Conservation (phyloP, 768 basidiomycete genomes). For the Xanthoconium purpureum region DNA sequence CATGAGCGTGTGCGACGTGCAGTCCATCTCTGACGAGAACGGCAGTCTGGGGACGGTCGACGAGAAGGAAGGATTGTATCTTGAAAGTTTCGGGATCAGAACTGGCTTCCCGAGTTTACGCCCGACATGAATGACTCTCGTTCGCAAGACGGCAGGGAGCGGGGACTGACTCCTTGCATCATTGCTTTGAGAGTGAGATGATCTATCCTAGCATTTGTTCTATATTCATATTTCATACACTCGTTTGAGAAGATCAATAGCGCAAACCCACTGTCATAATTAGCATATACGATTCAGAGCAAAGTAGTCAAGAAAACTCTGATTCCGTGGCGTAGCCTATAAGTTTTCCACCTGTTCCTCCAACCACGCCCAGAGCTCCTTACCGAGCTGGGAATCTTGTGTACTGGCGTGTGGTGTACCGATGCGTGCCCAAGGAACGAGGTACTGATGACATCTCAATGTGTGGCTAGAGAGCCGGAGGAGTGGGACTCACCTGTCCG, state of each 20-base stretch:
- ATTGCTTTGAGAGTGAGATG: neutral
- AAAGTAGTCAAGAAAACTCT: neutral
- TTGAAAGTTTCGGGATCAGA: neutral
- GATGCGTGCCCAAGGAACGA: constrained; percentile 7
- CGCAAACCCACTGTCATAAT: neutral
- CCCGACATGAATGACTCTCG: neutral
- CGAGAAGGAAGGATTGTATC: neutral
- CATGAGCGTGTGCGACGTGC: neutral
- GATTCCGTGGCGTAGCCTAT: neutral
- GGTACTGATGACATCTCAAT: neutral
- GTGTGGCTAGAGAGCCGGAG: neutral
- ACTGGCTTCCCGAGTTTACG: neutral
- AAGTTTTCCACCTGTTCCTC: constrained; percentile 7
- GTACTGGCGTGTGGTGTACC: neutral
- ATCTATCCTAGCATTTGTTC: neutral
- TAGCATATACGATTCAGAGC: neutral
- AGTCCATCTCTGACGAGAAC: neutral
- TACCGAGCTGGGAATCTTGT: constrained; percentile 5
- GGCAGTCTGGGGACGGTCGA: neutral
- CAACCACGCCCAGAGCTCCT: constrained; percentile 12
- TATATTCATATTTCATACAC: neutral
- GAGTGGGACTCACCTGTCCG: neutral
- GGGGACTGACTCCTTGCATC: neutral
- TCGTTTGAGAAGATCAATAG: neutral
- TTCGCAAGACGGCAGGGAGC: neutral